These are phyloP conservation scores for Aspergillus proliferans DNA, from an alignment of 2,329 filamentous ascomycete genomes.

Conservation along the genomic window DNA sequence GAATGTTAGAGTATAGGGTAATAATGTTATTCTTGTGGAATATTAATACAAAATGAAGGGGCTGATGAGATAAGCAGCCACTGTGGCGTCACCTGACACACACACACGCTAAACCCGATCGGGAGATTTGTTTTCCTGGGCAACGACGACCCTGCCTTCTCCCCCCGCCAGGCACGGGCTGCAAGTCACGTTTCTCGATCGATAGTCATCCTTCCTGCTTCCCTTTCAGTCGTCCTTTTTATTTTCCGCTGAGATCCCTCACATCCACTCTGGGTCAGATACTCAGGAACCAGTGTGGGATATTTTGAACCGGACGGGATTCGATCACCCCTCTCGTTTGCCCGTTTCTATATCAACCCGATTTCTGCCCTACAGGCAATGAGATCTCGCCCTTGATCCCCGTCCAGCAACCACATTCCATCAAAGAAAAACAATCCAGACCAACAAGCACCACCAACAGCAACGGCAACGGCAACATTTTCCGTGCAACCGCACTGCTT, in stretches of 20 bases:
- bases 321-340: too few species aligned
- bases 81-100: not conserved
- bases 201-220: constrained; percentile 2
- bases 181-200: not conserved
- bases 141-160: constrained; percentile 1
- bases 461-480: not conserved
- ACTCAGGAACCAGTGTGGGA: too few species aligned
- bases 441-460: not conserved
- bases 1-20: too few species aligned
- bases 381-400: constrained; percentile 18
- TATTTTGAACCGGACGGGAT: too few species aligned
- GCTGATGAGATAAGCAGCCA: not conserved
- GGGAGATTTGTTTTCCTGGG: constrained; percentile 36
- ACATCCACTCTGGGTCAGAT: too few species aligned
- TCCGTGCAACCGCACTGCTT: constrained; percentile 11
- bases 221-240: constrained; percentile 2
- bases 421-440: not conserved
- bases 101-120: constrained; percentile 19
- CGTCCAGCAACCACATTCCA: constrained; percentile 11
- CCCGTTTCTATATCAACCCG: constrained; percentile 22
- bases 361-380: constrained; percentile 13
- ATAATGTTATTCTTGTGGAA: not conserved
- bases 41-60: not conserved
- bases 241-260: not conserved
- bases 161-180: constrained; percentile 3